Base-by-base conservation (phyloP, 2,329 filamentous ascomycete genomes). In the Epichloe gansuensis region DNA sequence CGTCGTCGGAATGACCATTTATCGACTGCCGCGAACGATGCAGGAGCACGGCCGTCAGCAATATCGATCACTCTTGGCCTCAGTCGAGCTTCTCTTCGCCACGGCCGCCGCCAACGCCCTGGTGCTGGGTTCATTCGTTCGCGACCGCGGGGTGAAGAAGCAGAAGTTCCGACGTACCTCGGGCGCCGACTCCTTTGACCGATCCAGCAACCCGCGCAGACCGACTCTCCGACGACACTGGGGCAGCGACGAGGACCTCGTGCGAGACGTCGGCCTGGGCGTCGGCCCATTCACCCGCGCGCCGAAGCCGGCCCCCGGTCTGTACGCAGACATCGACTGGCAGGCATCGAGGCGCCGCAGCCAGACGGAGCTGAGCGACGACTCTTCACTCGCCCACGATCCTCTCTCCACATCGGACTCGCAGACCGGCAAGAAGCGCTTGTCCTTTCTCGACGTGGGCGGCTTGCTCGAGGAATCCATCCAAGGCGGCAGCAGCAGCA, bases 221-320 rank as follows among this genome's bases (percentile, higher is more conserved):
- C 76, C 71, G 56, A 74, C 75, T 11, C 55, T 84, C 44, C 70
- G 82, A 54, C 78, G 80, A 48, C 80, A 87, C 52, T 91, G 87
- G 83, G 89, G 88, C 43, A 95, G 89, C 59, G 91, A 97, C 60
- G 89, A 94, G 62, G 89, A 97, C 63, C 77, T 97, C 1, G 89
- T 94, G 4, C 76, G 85, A 49, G 87, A 84, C 54, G 62, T 95
- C 3, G 90, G 91, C 7, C 80, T 91, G 40, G 79, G 85, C 12
- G 75, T 81, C 3, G 72, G 27, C 65, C 65, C 63, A 25, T 67
- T 65, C 50, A 60, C 64, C 3, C 60, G 68, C 3, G 69, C 72
- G 4, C 68, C 71, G 2, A 51, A 71, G 25, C 60, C 60, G 40
- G 60, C 58, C 12, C 57, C 59, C 13, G 51, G 63, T 9, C 60